These are phyloP conservation scores for Axilococcus clingmanii DNA, from an alignment of 139 green algal genomes.

Conservation along the genomic window DNA sequence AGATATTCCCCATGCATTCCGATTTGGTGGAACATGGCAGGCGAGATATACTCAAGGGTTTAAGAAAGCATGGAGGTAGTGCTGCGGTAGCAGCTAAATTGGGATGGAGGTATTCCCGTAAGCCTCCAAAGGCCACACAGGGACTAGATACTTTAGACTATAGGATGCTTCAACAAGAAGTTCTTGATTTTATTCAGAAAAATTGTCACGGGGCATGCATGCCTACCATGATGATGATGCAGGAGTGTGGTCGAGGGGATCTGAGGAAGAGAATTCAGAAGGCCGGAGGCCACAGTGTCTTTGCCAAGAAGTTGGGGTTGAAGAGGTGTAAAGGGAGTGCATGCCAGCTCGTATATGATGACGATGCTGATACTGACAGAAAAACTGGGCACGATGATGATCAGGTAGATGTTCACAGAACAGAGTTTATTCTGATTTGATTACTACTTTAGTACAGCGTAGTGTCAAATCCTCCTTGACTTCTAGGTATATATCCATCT, in stretches of 20 bases:
- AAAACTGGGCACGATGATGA: background rate
- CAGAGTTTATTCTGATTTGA: background rate
- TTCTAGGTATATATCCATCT: too few species aligned
- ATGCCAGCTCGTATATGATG: background rate
- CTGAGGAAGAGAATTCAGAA: constrained; percentile 5
- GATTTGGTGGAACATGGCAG: constrained; percentile 18
- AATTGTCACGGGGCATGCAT: background rate
- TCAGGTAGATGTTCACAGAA: background rate
- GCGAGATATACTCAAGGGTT: constrained; percentile 21
- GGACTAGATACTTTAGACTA: background rate
- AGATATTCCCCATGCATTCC: constrained; percentile 8
- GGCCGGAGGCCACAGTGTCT: background rate
- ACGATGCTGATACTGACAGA: background rate
- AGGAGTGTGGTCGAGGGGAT: constrained; percentile 1
- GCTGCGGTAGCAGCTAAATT: constrained; percentile 17
- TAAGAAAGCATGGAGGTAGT: constrained; percentile 22
- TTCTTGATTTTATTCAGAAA: constrained; percentile 1
- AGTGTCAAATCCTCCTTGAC: background rate
- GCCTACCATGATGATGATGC: constrained; percentile 1
- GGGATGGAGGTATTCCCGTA: constrained; percentile 1
- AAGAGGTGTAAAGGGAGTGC: constrained; percentile 4
- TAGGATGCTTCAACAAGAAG: background rate
- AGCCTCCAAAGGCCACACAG: too few species aligned
- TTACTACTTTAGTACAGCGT: background rate
- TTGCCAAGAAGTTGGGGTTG: constrained; percentile 9